phyloP scores from a whole-genome alignment of 495 filamentous ascomycete genomes.

The Penicillium lagena region DNA sequence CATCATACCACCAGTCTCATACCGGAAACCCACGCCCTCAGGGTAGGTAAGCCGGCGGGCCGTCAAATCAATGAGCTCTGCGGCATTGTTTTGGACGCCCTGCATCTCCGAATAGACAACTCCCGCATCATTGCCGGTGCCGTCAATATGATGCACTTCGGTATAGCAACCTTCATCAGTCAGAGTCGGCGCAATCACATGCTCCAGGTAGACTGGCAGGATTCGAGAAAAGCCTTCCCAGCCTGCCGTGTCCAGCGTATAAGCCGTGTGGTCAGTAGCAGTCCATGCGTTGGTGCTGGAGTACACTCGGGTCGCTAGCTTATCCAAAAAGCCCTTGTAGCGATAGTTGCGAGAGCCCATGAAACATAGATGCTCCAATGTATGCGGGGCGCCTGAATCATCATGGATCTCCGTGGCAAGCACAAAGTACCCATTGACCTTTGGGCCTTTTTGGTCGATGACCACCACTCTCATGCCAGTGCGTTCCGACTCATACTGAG shows the following conservation, averaged over 20 bases:
- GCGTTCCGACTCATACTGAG: slow-evolving; percentile 78
- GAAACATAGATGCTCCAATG: slow-evolving; percentile 92
- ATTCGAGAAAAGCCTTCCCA: slow-evolving; percentile 97
- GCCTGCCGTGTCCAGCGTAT: slow-evolving; percentile 87
- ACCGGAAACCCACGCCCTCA: slow-evolving; percentile 83
- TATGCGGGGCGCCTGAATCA: slow-evolving; percentile 93
- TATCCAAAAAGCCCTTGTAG: slow-evolving; percentile 93
- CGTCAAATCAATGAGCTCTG: slow-evolving; percentile 77
- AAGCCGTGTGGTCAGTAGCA: slow-evolving; percentile 88
- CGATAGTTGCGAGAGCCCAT: slow-evolving; percentile 94
- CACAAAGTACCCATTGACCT: slow-evolving; percentile 89
- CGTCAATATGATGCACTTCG: slow-evolving; percentile 94
- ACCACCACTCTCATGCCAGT: slow-evolving; percentile 94
- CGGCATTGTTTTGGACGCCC: slow-evolving; percentile 75
- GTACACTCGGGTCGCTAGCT: slow-evolving; percentile 86
- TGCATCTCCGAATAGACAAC: slow-evolving; percentile 99
- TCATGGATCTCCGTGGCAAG: slow-evolving; percentile 97
- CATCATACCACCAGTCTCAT: slow-evolving; percentile 97
- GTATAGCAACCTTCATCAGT: slow-evolving; percentile 92
- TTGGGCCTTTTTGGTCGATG: slow-evolving; percentile 86
- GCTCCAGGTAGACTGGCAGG: slow-evolving; percentile 91
- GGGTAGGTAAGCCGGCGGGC: slow-evolving; percentile 78
- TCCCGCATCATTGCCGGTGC: slow-evolving; percentile 87
- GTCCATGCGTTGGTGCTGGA: slow-evolving; percentile 97
- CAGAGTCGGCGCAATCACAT: slow-evolving; percentile 83